phyloP scores from a whole-genome alignment of 2,329 filamentous ascomycete species.

The Cryphonectria naterciae region DNA sequence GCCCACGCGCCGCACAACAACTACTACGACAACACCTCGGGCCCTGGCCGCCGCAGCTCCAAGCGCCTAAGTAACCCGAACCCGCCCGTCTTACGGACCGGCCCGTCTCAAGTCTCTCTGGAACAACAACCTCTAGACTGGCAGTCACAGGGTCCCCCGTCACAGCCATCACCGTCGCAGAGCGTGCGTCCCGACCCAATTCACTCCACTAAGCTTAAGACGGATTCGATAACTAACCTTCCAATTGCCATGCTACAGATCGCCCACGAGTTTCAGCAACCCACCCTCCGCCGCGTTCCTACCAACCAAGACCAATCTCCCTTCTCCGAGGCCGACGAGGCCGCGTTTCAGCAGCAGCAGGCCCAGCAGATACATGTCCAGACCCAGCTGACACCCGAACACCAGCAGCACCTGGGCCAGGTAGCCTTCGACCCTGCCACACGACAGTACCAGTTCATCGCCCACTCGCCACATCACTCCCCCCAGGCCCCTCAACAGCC shows the following conservation, averaged over 20 bases:
- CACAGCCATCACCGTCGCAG: conserved; percentile 51
- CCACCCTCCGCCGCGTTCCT: conserved; percentile 54
- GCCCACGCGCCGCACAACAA: conserved; percentile 37
- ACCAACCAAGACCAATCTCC: conserved; percentile 45
- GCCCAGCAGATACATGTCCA: conserved; percentile 39
- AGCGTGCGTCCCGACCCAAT: conserved; percentile 44
- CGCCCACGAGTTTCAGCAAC: conserved; percentile 44
- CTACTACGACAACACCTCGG: conserved; percentile 54
- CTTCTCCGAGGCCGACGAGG: conserved; percentile 49
- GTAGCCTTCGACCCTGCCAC: conserved; percentile 43
- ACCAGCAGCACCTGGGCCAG: conserved; percentile 46
- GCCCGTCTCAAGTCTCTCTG: conserved; percentile 44
- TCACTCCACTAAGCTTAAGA: conserved; percentile 31
- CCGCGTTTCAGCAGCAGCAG: conserved; percentile 47
- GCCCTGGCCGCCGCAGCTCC: conserved; percentile 58
- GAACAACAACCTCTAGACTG: conserved; percentile 41
- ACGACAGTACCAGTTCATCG: conserved; percentile 35
- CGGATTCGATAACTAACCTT: not conserved
- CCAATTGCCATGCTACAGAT: conserved; percentile 39
- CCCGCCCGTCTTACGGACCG: conserved; percentile 48
- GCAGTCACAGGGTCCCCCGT: conserved; percentile 37
- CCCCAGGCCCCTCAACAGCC: conserved; percentile 38
- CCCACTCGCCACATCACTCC: conserved; percentile 35
- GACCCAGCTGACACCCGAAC: conserved; percentile 42
- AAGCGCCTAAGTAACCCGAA: conserved; percentile 58